These are phyloP conservation scores for Neolentinus lepideus DNA, from an alignment of 1,284 basidiomycete genomes.

Conservation along the genomic window DNA sequence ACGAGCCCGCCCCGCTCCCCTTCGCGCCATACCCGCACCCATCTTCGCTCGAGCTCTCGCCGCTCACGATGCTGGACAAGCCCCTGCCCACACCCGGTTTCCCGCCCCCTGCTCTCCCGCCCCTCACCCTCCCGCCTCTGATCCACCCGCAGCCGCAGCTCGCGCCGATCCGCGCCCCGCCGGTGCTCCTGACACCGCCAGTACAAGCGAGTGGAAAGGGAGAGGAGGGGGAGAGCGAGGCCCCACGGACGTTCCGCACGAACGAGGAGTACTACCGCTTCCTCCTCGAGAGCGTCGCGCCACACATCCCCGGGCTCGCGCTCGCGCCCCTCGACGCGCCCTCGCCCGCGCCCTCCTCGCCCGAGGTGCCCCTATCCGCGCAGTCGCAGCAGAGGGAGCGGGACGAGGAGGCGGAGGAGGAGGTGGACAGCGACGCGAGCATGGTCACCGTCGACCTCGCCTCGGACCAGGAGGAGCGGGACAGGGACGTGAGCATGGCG, in stretches of 20 bases:
- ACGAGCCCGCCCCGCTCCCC: background rate
- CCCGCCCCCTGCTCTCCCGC: background rate
- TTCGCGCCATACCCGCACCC: background rate
- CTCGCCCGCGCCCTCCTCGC: too few relatives aligned
- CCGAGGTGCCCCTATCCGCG: too few relatives aligned
- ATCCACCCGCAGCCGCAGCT: background rate
- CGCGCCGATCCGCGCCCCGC: background rate
- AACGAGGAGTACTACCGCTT: slow-evolving; percentile 1
- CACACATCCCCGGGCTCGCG: too few relatives aligned
- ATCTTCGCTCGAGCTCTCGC: background rate
- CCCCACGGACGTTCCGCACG: background rate
- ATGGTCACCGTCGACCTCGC: background rate
- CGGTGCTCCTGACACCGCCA: background rate
- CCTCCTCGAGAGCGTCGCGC: background rate
- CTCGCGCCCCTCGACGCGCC: too few relatives aligned
- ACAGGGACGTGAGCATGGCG: background rate
- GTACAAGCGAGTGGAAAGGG: background rate
- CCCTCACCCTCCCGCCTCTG: background rate
- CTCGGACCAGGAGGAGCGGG: background rate
- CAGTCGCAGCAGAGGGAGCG: background rate
- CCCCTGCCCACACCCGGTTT: background rate
- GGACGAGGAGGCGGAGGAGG: background rate
- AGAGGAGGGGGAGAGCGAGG: too few relatives aligned
- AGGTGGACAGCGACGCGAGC: background rate
- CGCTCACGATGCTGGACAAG: background rate